Conservation (phyloP, 805 yeast genomes). For the Ogataea nakhonphanomensis region DNA sequence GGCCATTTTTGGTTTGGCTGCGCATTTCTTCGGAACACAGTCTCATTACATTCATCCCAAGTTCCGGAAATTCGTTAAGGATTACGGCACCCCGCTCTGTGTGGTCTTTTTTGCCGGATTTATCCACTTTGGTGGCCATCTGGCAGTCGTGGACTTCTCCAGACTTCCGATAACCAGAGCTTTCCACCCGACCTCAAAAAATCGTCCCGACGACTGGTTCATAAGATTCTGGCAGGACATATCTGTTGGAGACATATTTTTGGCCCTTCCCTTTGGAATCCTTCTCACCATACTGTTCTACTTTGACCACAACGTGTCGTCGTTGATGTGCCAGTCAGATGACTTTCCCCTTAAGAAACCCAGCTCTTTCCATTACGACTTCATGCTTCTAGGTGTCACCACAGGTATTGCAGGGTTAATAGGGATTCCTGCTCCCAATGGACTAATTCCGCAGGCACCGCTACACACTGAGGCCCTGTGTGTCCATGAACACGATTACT, state of each 20-base stretch:
- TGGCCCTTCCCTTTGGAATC: conserved; percentile 91
- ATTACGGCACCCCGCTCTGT: conserved; percentile 79
- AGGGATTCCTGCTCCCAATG: conserved; percentile 96
- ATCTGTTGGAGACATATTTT: conserved; percentile 69
- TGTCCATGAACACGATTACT: conserved; percentile 42
- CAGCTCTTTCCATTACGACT: conserved; percentile 90
- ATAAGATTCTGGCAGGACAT: conserved; percentile 70
- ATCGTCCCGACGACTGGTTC: conserved; percentile 66
- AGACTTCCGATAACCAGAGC: conserved; percentile 67
- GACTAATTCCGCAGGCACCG: conserved; percentile 96
- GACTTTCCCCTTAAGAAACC: conserved; percentile 83
- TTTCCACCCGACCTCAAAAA: conserved; percentile 64
- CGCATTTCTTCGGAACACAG: conserved; percentile 53
- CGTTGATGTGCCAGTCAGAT: conserved; percentile 85
- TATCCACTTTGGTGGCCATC: conserved; percentile 82
- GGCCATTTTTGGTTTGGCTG: conserved; percentile 69
- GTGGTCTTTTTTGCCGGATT: conserved; percentile 92
- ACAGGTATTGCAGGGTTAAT: conserved; percentile 85
- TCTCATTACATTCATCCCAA: conserved; percentile 59
- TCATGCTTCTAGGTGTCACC: conserved; percentile 74
- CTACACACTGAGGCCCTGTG: conserved; percentile 79
- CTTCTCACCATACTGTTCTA: conserved; percentile 81
- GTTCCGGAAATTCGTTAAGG: conserved; percentile 69
- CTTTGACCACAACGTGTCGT: conserved; percentile 93
- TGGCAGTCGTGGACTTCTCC: conserved; percentile 54